These are phyloP conservation scores for Solanum hybrid DNA, from an alignment of 305 asterid genomes.

Conservation along the genomic window DNA sequence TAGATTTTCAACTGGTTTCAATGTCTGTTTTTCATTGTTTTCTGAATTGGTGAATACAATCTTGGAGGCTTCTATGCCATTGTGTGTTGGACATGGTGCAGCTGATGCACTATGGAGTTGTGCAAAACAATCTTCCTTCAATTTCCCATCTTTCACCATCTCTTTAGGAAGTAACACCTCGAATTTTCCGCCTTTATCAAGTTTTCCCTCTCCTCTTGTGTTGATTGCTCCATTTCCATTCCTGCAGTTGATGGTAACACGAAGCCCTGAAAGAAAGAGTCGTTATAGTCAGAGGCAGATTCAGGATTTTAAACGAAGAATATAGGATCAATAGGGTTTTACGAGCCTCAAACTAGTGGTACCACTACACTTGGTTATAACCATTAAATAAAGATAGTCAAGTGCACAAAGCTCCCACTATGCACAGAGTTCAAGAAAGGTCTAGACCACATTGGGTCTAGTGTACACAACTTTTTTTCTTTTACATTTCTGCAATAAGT, in stretches of 20 bases:
- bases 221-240: slow-evolving; percentile 23
- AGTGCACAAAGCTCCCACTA: background rate
- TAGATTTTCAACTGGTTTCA: slow-evolving; percentile 1
- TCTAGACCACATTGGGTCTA: background rate
- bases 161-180: slow-evolving; percentile 27
- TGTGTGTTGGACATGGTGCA: slow-evolving; percentile 34
- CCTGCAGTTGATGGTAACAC: slow-evolving; percentile 17
- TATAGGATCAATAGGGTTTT: no score
- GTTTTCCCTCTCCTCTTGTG: slow-evolving; percentile 28
- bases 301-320: background rate
- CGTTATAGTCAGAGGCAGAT: background rate
- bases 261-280: slow-evolving; percentile 32
- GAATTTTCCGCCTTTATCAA: slow-evolving; percentile 34
- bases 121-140: slow-evolving; percentile 29
- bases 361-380: background rate
- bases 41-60: slow-evolving; percentile 15
- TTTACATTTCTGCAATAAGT: background rate
- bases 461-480: background rate
- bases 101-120: slow-evolving; percentile 30
- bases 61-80: slow-evolving; percentile 23
- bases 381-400: background rate
- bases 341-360: background rate
- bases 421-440: background rate
- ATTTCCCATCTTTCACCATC: slow-evolving; percentile 5
- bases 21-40: slow-evolving; percentile 1